phyloP scores from a whole-genome alignment of 148 eudicot species.

The Limonium bicolor region DNA sequence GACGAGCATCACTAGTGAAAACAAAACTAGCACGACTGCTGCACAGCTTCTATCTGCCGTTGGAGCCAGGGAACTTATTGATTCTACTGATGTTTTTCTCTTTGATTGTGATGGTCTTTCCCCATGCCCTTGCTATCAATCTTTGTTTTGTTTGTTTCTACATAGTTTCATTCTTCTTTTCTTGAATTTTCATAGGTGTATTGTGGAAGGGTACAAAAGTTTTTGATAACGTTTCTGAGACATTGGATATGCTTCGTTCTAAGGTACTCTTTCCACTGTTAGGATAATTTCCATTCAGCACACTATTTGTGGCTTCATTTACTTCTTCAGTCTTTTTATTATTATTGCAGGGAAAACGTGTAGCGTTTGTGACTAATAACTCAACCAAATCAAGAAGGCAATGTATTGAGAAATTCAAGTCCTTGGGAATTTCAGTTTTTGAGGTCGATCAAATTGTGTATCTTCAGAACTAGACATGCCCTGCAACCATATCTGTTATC shows the following conservation, averaged over 20 bases:
- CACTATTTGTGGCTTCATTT: no score
- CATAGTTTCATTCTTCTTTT: background rate
- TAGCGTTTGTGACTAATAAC: slow-evolving; percentile 51
- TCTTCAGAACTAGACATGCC: no score
- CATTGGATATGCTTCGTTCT: slow-evolving; percentile 43
- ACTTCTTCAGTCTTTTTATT: no score
- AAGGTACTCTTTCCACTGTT: slow-evolving; percentile 9
- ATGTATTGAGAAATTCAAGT: slow-evolving; percentile 31
- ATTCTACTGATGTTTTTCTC: slow-evolving; percentile 55
- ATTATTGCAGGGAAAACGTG: slow-evolving; percentile 39
- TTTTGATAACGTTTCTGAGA: slow-evolving; percentile 43
- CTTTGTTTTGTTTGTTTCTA: background rate
- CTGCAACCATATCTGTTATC: no score
- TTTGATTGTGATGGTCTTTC: slow-evolving; percentile 49
- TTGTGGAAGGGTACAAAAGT: slow-evolving; percentile 56
- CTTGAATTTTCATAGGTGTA: slow-evolving; percentile 23
- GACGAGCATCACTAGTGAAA: no score
- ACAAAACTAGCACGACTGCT: no score
- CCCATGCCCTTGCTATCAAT: background rate
- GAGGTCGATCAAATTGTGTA: slow-evolving; percentile 20
- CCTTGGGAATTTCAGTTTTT: slow-evolving; percentile 41
- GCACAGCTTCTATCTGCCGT: slow-evolving; percentile 17
- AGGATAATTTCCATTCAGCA: no score
- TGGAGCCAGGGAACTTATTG: slow-evolving; percentile 13
- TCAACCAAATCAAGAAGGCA: slow-evolving; percentile 49